Base-by-base conservation (phyloP, 768 basidiomycete genomes). In the Candolleomyces aberdarensis region DNA sequence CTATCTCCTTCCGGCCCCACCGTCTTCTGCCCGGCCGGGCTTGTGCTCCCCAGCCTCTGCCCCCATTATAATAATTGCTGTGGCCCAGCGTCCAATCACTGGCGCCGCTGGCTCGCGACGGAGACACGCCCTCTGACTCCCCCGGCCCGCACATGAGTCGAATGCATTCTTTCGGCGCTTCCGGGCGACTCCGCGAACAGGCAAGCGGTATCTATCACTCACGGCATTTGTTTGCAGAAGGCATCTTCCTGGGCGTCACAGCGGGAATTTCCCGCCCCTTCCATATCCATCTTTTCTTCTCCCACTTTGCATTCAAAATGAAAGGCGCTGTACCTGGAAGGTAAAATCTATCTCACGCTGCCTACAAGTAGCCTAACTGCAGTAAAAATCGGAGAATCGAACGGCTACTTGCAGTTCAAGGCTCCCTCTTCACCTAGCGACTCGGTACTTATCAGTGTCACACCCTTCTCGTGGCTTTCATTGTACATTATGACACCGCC, bases 1-100 rank as follows among this genome's bases (percentile, higher is more conserved):
- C 78, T 79, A 78, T 76, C 78, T 64, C 78, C 77, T 66, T 75
- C 44, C 17, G 61, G 69, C 5, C 4, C 7, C 14, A 6, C 20
- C 52, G 11, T 26, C 52, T 31, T 32, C 29, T 39, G 3, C 31
- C 32, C 31, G 32, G 10, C 36, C 11, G 36, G 8, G 36, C 36
- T 36, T 36, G 36, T 36, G 1, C 36, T 36, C 36, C 36, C 11
- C 20, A 2, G 48, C 15, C 22, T n/a, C 48, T 11, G 17, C 20
- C 48, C 8, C 36, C 11, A 36, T 36, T 32, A 9, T 32, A 32
- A 32, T 32, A 32, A n/a, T n/a, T 11, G 48, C 20, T n/a, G 10
- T 49, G 20, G 20, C 22, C 48, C 48, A 49, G 1, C 5, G 17
- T 22, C 22, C 43, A 44, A n/a, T 14, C n/a, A 13, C 43, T 44